Percentiles rank a stretch among this genome's conserved stretches.
Evolutionary conservation across 805 yeast species (phyloP).

Genomic region (Candida silvicultrix): DNA sequence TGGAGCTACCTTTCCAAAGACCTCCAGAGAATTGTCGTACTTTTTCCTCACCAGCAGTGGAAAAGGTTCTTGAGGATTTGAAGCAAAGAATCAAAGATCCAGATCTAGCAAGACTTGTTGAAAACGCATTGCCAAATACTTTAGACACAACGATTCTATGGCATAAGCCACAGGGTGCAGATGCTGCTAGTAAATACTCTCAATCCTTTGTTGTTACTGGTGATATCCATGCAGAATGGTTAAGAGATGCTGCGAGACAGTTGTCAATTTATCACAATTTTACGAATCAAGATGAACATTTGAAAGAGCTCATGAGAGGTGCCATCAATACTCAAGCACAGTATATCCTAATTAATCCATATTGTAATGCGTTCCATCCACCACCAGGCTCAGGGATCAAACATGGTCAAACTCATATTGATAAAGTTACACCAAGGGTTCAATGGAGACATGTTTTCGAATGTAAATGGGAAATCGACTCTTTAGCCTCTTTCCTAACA

Average conservation of each 20-base stretch:
- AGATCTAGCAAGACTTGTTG: slow-evolving; percentile 70
- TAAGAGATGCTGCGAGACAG: slow-evolving; percentile 82
- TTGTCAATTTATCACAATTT: slow-evolving; percentile 68
- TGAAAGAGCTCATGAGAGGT: slow-evolving; percentile 56
- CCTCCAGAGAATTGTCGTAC: slow-evolving; percentile 72
- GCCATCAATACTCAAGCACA: slow-evolving; percentile 77
- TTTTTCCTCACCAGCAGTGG: slow-evolving; percentile 57
- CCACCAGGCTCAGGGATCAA: slow-evolving; percentile 44
- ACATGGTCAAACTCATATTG: slow-evolving; percentile 47
- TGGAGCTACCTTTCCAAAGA: slow-evolving; percentile 64
- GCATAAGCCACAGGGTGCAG: slow-evolving; percentile 33
- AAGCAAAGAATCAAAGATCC: slow-evolving; percentile 43
- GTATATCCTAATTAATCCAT: slow-evolving; percentile 58
- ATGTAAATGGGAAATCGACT: slow-evolving; percentile 86
- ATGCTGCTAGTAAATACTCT: slow-evolving; percentile 24
- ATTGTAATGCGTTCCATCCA: slow-evolving; percentile 91
- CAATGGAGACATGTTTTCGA: slow-evolving; percentile 73
- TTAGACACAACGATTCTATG: slow-evolving; percentile 81
- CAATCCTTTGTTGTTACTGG: slow-evolving; percentile 83
- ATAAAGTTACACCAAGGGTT: slow-evolving; percentile 62
- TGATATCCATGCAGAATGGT: slow-evolving; percentile 92
- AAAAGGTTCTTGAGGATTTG: slow-evolving; percentile 48
- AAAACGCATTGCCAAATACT: slow-evolving; percentile 83
- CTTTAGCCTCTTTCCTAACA: slow-evolving; percentile 75
- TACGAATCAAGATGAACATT: slow-evolving; percentile 39